Evolutionary conservation across 2,329 filamentous ascomycete genomes (phyloP), one percentile per base, ranked within the genome.

Genomic region (Alternaria sp.): DNA sequence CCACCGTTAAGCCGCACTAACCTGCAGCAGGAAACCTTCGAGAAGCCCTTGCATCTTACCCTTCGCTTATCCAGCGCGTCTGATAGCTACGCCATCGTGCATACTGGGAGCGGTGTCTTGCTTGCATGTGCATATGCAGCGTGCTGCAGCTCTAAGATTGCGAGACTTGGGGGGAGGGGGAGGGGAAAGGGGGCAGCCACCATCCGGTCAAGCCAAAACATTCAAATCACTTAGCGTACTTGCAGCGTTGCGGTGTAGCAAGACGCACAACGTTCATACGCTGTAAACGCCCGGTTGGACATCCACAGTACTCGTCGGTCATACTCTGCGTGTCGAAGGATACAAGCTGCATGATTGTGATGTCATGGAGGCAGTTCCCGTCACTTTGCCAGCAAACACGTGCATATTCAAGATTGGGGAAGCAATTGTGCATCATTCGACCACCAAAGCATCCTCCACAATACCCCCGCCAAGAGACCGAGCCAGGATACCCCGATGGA

Each of bases 1-100:
- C 36, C 51, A 51, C 56, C 56, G 56, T 58, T 58, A 55, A 54
- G 56, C 51, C 51, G 50, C 56, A 55, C 56, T 55, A 58, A 34
- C 31, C 45, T 45, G 45, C 33, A 26, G 51, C 44, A 26, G 51
- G 56, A 29, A 58, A 51, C 34, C 31, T 55, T 55, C 56, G 51
- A 54, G 56, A 58, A 58, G 24, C 33, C 17, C 31, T 24, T 34
- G 17, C 24, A 46, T 29, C 41, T 49, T 46, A 53, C 33, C 54
- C 11, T 36, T 57, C 39, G 51, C 51, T 44, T 45, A 55, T 37
- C n/a, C 44, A 23, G 17, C n/a, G 17, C n/a, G 44, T 33, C 44
- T 37, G 13, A 54, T 13, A 33, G 29, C 36, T 49, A 58, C 56
- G 45, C 56, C 44, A 55, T 51, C 42, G 42, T 49, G 55, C 51